These are phyloP conservation scores for Theobroma cacao DNA, from an alignment of 345 rosid species.

Conservation along the genomic window DNA sequence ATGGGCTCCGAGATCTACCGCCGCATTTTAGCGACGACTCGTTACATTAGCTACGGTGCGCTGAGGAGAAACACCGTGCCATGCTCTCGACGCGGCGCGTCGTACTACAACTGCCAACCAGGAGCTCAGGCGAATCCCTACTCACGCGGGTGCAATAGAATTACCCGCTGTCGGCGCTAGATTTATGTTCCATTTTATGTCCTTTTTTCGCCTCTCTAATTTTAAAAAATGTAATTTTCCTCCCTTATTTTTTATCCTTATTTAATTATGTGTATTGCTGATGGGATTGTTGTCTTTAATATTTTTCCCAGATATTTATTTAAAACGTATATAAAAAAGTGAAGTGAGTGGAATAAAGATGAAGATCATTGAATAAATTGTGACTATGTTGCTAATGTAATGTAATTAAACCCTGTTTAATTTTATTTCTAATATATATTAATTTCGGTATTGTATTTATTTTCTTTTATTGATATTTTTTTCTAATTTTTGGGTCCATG, in stretches of 20 bases:
- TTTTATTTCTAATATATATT: neutral
- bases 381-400: neutral
- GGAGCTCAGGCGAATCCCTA: slow-evolving; percentile 87
- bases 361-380: neutral
- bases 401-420: neutral
- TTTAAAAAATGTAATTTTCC: neutral
- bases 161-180: slow-evolving; percentile 75
- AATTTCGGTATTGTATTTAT: neutral
- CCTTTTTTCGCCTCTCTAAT: neutral
- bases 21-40: slow-evolving; percentile 63
- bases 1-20: slow-evolving; percentile 76
- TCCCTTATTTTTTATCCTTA: neutral
- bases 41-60: slow-evolving; percentile 91
- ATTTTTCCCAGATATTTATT: neutral
- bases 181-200: neutral
- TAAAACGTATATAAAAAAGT: neutral
- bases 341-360: neutral
- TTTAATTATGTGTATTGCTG: neutral
- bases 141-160: slow-evolving; percentile 72
- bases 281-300: neutral
- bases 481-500: neutral
- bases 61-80: slow-evolving; percentile 77
- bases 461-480: neutral
- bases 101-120: slow-evolving; percentile 78
- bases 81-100: slow-evolving; percentile 86